phyloP scores from a whole-genome alignment of 139 green algal genomes.

The Chlorella sp. region DNA sequence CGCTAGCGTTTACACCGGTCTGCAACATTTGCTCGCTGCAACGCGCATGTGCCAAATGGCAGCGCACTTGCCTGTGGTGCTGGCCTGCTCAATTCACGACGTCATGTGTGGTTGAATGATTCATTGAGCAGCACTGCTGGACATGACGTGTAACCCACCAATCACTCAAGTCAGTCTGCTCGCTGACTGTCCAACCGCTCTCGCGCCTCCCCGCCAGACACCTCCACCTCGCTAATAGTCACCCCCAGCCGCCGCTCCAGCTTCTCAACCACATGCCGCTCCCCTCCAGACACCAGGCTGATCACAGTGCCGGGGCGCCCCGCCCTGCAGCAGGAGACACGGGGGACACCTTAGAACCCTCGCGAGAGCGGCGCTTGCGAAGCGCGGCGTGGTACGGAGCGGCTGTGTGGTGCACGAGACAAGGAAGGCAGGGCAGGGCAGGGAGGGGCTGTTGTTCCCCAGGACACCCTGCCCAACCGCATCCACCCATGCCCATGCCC shows the following conservation, averaged over 20 bases:
- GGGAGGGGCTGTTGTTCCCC: neutral
- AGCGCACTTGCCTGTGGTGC: too few species aligned
- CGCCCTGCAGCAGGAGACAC: neutral
- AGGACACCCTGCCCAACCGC: too few species aligned
- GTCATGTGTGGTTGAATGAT: too few species aligned
- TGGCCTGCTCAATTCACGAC: too few species aligned
- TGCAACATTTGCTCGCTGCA: too few species aligned
- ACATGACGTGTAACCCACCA: too few species aligned
- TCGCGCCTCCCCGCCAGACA: slow-evolving; percentile 32
- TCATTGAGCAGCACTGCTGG: too few species aligned
- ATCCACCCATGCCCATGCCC: too few species aligned
- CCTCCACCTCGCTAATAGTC: slow-evolving; percentile 51
- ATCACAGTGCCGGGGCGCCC: slow-evolving; percentile 79
- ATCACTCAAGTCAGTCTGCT: too few species aligned
- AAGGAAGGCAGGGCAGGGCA: neutral
- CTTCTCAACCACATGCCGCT: slow-evolving; percentile 83
- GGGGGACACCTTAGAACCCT: too few species aligned
- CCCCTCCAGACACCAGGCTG: slow-evolving; percentile 64
- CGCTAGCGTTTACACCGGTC: too few species aligned
- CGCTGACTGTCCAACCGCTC: neutral
- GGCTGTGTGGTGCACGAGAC: neutral
- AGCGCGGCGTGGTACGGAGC: neutral
- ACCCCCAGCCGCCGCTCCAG: slow-evolving; percentile 69
- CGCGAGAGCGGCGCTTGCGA: neutral
- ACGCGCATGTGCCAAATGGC: too few species aligned